Base-by-base conservation (phyloP, 2,329 filamentous ascomycete species). In the Teratosphaeria gauchensis region DNA sequence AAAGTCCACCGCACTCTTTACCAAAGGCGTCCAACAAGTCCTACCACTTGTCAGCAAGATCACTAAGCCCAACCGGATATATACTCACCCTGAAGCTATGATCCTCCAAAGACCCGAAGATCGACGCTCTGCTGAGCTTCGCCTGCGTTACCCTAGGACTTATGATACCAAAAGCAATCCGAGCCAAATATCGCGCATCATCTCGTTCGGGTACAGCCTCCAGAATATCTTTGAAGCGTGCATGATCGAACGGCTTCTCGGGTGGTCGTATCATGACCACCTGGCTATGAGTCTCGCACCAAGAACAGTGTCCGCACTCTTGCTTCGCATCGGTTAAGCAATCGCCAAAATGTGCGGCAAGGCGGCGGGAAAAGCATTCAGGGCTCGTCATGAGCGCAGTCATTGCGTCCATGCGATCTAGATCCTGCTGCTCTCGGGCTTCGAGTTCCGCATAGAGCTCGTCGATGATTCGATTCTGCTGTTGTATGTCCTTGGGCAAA, bases 111-210 rank as follows among this genome's bases (percentile, higher is more conserved):
- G 35, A 42, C 14, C 12, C 35, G 11, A 42, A 42, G 1, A 42
- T 16, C 11, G 35, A 4, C 9, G 14, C n/a, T 4, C 35, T 16
- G 35, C 35, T 16, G n/a, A 42, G 35, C 35, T 78, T 81, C 56
- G 83, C 66, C 42, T 73, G 68, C 4, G 71, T 75, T 0, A 83
- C 75, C 1, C 82, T 71, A 0, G 84, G 84, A 63, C 82, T 86
- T 52, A 74, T 75, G 65, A 86, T 85, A 0, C 84, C 84, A 66
- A 85, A 86, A 0, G 83, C 84, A 3, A 86, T 71, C 21, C 80
- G 76, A 0, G 84, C 82, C 31, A 86, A 71, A 62, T 84, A 81
- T 12, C 83, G 71, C 1, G 84, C 75, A 65, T 87, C 84, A 53
- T 86, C 80, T 1, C 81, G 74, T 0, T 78, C 76, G 0, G 70